Evolutionary conservation across 2,329 filamentous ascomycete species (phyloP), one percentile per base, ranked within the genome.

Genomic region (Fusarium kyushuense): DNA sequence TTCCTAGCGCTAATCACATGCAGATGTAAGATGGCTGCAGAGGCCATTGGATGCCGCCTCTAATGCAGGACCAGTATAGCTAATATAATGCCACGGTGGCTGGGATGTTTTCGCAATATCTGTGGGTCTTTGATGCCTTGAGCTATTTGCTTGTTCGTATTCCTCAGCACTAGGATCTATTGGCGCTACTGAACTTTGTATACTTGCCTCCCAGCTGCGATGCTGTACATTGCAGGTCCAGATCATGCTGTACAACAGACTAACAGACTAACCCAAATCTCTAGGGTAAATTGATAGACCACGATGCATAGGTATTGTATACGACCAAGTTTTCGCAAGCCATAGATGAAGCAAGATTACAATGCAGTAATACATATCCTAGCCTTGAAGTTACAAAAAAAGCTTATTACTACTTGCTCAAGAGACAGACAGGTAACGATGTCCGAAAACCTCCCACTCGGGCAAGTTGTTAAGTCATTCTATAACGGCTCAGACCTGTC

Each of bases 181-280:
- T 38, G 38, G 36, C 49, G 32, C 51, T 47, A 63, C 58, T 43
- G 51, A 63, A 49, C 58, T 49, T 13, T 33, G 27, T 30, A 45
- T 19, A 36, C 35, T n/a, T n/a, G n/a, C n/a, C n/a, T n/a, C n/a
- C 35, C 35, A 9, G 41, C 8, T 43, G 12, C 25, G 11, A 29
- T 35, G 46, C 47, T 51, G 33, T 35, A 38, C 5, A 29, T 17
- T 6, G 13, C 23, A 29, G 47, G 47, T 51, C 47, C 40, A 40
- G 23, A 51, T 51, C n/a, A n/a, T n/a, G n/a, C n/a, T n/a, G n/a
- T n/a, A n/a, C n/a, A n/a, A n/a, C n/a, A n/a, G n/a, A n/a, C n/a
- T n/a, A n/a, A n/a, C n/a, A n/a, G n/a, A n/a, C n/a, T n/a, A n/a
- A n/a, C n/a, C n/a, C n/a, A n/a, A n/a, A n/a, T n/a, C n/a, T n/a